A percentile compares a stretch with the other conserved stretches of the same genome.
Evolutionary conservation across 345 rosid genomes (phyloP).

Genomic region (Arabidopsis thaliana): DNA sequence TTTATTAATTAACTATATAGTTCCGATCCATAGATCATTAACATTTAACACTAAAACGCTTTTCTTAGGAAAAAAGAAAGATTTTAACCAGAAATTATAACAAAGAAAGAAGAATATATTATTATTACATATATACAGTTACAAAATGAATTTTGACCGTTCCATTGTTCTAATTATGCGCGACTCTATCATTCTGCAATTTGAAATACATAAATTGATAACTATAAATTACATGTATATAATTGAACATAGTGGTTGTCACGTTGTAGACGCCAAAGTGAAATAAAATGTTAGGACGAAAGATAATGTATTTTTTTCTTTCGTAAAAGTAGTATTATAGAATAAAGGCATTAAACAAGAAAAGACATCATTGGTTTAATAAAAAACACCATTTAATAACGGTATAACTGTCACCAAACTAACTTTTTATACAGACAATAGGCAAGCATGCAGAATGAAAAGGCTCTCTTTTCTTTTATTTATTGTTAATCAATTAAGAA

Average conservation of each 20-base stretch:
- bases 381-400: constrained; percentile 27
- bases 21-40: neutral
- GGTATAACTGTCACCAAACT: constrained; percentile 46
- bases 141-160: neutral
- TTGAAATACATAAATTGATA: neutral
- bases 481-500: constrained; percentile 12
- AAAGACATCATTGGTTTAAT: constrained; percentile 31
- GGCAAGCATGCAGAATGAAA: constrained; percentile 43
- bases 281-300: neutral
- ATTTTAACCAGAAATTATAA: no score
- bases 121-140: no score
- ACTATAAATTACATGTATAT: neutral
- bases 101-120: no score
- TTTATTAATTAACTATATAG: no score
- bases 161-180: constrained; percentile 3
- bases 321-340: neutral
- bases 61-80: no score
- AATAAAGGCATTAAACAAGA: constrained; percentile 13
- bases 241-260: constrained; percentile 52
- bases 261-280: constrained; percentile 46
- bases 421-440: constrained; percentile 37
- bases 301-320: constrained; percentile 1
- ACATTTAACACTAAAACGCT: no score
- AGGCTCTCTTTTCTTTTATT: constrained; percentile 20
- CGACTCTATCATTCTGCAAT: neutral